Evolutionary conservation across 176 grass and related monocot species (phyloP), one percentile per base, ranked within the genome.

Genomic region (Miscanthus lutarioriparius): DNA sequence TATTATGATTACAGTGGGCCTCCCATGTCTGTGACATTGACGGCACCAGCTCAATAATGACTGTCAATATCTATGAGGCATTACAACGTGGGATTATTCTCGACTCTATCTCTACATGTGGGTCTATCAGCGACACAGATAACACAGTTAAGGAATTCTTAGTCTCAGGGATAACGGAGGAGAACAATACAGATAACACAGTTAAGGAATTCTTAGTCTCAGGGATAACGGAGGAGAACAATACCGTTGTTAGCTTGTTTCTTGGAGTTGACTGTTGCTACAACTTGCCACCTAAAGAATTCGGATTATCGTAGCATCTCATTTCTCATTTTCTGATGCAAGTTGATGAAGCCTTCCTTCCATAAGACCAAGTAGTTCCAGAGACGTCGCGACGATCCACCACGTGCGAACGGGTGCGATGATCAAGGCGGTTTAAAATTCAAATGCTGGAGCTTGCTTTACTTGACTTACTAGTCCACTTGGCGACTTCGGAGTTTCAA

Each of bases 221-320:
- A 49, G 65, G 32, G 33, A 38, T 70, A 70, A n/a, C 6, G 67
- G 67, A 70, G 36, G 67, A n/a, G 37, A 22, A 56, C 20, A 56
- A 2, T 56, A n/a, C 53, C 53, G 2, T 22, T 22, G 2, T 22
- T 22, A 56, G 1, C 51, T 54, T 54, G 7, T 4, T 59, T 59
- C 22, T 45, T 12, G 19, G 3, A 28, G 72, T 67, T 76, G 72
- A 84, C 82, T 54, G 72, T 54, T 76, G 71, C 71, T 22, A 53
- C 61, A 67, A 39, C 5, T 76, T 75, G 82, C 8, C 9, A 37
- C 45, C 37, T 22, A 71, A 41, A 17, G 4, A 35, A 10, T 0
- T 17, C 1, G 16, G 54, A 59, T 23, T 19, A 8, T 12, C 13
- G 32, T 12, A 64, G 56, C 58, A 75, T 65, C 53, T 58, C 40